These are phyloP conservation scores for Persicaria tinctoria DNA, from an alignment of 148 eudicot genomes.

Conservation along the genomic window DNA sequence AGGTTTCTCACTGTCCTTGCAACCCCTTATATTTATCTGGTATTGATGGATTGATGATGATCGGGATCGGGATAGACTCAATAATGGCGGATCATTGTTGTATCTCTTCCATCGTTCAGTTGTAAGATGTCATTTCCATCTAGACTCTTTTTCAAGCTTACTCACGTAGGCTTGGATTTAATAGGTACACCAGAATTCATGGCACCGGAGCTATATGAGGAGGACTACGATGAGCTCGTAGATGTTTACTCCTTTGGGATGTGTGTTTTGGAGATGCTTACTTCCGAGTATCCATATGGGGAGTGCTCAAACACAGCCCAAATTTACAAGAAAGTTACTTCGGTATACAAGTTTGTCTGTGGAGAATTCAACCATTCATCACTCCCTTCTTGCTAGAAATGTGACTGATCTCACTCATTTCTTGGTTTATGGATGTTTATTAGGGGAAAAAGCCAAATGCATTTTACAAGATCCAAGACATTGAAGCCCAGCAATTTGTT, in stretches of 20 bases:
- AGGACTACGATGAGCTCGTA: slow-evolving; percentile 68
- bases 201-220: slow-evolving; percentile 89
- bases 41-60: not conserved
- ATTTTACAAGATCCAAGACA: slow-evolving; percentile 47
- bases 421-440: not conserved
- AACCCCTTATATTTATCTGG: not conserved
- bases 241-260: slow-evolving; percentile 89
- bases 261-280: slow-evolving; percentile 85
- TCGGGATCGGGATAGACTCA: not conserved
- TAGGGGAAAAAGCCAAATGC: slow-evolving; percentile 82
- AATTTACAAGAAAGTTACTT: slow-evolving; percentile 84
- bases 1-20: slow-evolving; percentile 26
- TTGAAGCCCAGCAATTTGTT: slow-evolving; percentile 53
- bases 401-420: slow-evolving; percentile 38
- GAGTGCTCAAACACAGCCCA: slow-evolving; percentile 90
- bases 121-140: slow-evolving; percentile 50
- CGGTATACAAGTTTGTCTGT: slow-evolving; percentile 56
- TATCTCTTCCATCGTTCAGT: slow-evolving; percentile 19
- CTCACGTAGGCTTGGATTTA: slow-evolving; percentile 26
- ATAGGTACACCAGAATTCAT: slow-evolving; percentile 92
- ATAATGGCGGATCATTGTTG: not conserved
- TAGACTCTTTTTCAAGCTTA: not conserved
- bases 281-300: slow-evolving; percentile 66
- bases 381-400: slow-evolving; percentile 54
- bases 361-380: slow-evolving; percentile 13